A percentile compares a stretch with the other conserved stretches of the same genome.
Evolutionary conservation across 2,329 filamentous ascomycete genomes (phyloP).

Genomic region (Juglanconis juglandina): DNA sequence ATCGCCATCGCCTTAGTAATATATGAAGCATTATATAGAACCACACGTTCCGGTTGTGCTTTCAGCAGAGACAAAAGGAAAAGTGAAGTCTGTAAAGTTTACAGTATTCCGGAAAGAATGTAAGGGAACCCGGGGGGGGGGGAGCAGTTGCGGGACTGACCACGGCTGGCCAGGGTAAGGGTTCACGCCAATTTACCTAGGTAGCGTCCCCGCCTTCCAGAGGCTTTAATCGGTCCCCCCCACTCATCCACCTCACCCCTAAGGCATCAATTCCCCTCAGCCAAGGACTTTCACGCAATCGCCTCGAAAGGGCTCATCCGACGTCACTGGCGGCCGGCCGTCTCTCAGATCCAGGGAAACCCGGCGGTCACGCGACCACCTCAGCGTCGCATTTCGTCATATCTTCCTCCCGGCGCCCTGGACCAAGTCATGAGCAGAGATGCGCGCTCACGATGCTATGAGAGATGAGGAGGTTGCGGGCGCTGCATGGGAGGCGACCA

Average conservation of each 20-base stretch:
- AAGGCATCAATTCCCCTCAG: not conserved
- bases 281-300: not conserved
- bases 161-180: not conserved
- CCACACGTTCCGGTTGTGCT: no score
- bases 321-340: not conserved
- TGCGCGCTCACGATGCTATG: constrained; percentile 55
- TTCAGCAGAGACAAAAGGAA: no score
- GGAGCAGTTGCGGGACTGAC: no score
- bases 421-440: constrained; percentile 23
- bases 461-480: constrained; percentile 64
- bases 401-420: not conserved
- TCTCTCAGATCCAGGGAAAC: not conserved
- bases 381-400: not conserved
- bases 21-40: no score
- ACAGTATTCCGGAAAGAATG: no score
- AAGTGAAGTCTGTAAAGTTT: no score
- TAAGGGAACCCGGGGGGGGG: no score
- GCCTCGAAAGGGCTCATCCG: not conserved
- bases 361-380: not conserved
- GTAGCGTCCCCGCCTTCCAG: not conserved
- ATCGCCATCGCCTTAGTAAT: no score
- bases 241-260: not conserved
- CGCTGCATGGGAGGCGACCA: constrained; percentile 68
- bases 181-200: not conserved
- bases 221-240: not conserved